These are phyloP conservation scores for Cercospora sesami DNA, from an alignment of 2,329 filamentous ascomycete species.

Conservation along the genomic window DNA sequence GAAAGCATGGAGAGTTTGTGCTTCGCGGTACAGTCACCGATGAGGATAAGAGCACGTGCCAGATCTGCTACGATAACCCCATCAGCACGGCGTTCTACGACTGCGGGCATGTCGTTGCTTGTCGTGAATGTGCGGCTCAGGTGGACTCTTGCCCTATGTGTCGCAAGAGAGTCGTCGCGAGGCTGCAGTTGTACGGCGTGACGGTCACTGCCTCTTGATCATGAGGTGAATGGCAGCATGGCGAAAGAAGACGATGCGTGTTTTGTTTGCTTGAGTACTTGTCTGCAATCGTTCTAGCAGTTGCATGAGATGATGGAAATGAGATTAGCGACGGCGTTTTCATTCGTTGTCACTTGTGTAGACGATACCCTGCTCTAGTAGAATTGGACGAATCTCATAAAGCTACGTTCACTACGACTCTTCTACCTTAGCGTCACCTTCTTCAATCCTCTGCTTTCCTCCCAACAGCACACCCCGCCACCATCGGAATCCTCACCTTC, in stretches of 20 bases:
- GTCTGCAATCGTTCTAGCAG: neutral
- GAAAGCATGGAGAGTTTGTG: slow-evolving; percentile 62
- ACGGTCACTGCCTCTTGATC: slow-evolving; percentile 11
- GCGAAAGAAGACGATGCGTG: neutral
- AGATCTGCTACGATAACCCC: slow-evolving; percentile 63
- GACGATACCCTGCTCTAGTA: neutral
- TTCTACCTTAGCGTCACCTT: neutral
- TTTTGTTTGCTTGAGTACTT: neutral
- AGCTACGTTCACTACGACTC: neutral
- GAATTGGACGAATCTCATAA: neutral
- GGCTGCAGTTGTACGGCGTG: slow-evolving; percentile 57
- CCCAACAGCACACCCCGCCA: slow-evolving; percentile 7
- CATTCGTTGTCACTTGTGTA: neutral
- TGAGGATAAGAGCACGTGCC: slow-evolving; percentile 59
- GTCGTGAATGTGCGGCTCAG: slow-evolving; percentile 58
- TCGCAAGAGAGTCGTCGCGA: slow-evolving; percentile 56
- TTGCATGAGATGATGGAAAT: slow-evolving; percentile 1
- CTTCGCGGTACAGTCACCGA: slow-evolving; percentile 63
- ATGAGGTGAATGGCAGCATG: neutral
- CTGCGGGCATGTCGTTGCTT: slow-evolving; percentile 64
- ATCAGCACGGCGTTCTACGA: slow-evolving; percentile 63
- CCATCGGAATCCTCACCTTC: slow-evolving; percentile 8
- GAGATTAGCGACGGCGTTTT: slow-evolving; percentile 14
- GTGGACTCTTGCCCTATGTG: slow-evolving; percentile 63
- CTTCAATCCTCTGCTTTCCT: neutral